A percentile compares a stretch with the other conserved stretches of the same genome.
Evolutionary conservation across 345 rosid genomes (phyloP).

Genomic region (Eucalyptus sp.): DNA sequence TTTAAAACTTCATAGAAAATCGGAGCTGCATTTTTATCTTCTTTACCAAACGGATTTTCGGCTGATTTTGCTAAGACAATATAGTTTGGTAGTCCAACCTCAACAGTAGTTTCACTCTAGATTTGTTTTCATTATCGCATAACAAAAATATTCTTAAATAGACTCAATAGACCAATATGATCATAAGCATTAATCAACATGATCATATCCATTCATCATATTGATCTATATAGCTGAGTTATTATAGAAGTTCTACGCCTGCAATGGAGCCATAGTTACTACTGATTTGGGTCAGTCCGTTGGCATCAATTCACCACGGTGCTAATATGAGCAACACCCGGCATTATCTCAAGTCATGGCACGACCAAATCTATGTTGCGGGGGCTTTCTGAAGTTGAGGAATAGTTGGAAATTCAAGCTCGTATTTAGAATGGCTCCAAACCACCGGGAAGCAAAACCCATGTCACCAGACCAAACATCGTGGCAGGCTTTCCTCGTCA

Average conservation of each 20-base stretch:
- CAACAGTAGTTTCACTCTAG: background rate
- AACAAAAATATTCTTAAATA: background rate
- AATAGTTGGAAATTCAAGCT: background rate
- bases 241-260: background rate
- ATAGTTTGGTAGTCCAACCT: background rate
- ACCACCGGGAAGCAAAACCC: too few relatives aligned
- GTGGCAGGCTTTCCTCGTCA: too few relatives aligned
- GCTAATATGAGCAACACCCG: background rate
- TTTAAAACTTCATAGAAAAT: background rate
- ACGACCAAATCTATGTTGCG: background rate
- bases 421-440: too few relatives aligned
- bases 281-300: too few relatives aligned
- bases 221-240: background rate
- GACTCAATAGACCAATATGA: background rate
- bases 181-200: background rate
- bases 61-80: background rate
- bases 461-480: too few relatives aligned
- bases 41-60: background rate
- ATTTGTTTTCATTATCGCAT: background rate
- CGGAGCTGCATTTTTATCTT: background rate
- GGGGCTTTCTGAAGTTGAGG: background rate
- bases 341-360: background rate
- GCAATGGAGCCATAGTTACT: fast-evolving
- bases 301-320: background rate
- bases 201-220: background rate